phyloP scores from a whole-genome alignment of 495 filamentous ascomycete species.

The Amphirosellinia nigrospora region DNA sequence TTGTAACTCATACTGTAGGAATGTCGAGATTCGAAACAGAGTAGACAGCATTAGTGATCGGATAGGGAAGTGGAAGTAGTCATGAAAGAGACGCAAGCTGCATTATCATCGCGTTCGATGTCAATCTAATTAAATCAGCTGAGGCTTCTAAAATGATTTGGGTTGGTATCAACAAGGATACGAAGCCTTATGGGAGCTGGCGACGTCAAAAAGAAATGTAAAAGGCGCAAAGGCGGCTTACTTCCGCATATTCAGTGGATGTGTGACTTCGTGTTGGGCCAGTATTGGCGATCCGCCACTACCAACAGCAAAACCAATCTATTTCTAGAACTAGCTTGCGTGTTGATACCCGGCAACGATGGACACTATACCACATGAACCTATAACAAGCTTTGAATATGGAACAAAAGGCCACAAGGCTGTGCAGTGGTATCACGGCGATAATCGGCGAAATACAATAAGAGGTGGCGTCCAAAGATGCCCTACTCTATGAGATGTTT shows the following conservation, averaged over 20 bases:
- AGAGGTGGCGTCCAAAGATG: not conserved
- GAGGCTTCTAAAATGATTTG: not conserved
- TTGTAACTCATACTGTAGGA: slow-evolving; percentile 20
- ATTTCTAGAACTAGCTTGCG: not conserved
- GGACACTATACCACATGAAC: not conserved
- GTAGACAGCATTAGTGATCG: not conserved
- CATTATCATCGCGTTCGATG: not conserved
- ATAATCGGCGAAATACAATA: not conserved
- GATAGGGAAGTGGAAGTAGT: not conserved
- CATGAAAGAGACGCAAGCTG: not conserved
- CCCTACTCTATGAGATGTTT: not conserved
- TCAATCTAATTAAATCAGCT: not conserved
- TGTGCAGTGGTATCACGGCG: not conserved
- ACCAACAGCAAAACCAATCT: not conserved
- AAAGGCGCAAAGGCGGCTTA: not conserved
- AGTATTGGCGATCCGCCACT: not conserved
- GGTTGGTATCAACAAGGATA: not conserved
- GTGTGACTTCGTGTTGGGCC: not conserved
- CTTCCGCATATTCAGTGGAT: not conserved
- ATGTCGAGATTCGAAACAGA: not conserved
- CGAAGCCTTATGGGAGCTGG: not conserved
- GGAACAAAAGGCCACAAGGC: not conserved
- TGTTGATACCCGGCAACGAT: not conserved
- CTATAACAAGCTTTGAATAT: not conserved
- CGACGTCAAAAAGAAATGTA: not conserved